Percentiles rank a stretch among this genome's conserved stretches.
Evolutionary conservation across 169 alveolate species (phyloP).

Genomic region (Cryptosporidium felis): DNA sequence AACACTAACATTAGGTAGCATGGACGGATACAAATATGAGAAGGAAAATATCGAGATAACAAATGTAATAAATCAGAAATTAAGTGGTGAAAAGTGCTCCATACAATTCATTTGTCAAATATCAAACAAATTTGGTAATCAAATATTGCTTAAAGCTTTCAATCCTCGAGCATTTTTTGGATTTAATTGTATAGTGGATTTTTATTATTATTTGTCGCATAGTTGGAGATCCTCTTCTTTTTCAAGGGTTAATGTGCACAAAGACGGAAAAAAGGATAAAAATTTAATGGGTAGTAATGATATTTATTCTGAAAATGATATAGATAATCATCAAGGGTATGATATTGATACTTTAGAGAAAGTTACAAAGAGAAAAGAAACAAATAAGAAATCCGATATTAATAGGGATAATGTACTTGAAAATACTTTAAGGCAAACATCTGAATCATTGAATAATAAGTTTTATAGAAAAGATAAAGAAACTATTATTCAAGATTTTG

Average conservation of each 20-base stretch:
- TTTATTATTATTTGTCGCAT: slow-evolving; percentile 58
- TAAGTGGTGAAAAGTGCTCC: slow-evolving; percentile 5
- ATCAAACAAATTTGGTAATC: slow-evolving; percentile 22
- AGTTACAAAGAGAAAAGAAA: too few relatives aligned
- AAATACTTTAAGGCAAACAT: neutral
- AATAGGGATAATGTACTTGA: too few relatives aligned
- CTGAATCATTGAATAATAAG: neutral
- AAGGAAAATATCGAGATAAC: neutral
- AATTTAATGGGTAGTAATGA: too few relatives aligned
- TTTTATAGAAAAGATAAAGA: slow-evolving; percentile 2
- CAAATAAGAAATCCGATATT: too few relatives aligned
- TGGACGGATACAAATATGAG: too few relatives aligned
- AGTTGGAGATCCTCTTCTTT: slow-evolving; percentile 64
- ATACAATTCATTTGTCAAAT: slow-evolving; percentile 39
- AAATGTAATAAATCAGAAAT: neutral
- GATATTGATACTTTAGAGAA: too few relatives aligned
- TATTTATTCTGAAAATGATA: too few relatives aligned
- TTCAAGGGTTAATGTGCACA: too few relatives aligned
- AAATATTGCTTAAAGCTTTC: slow-evolving; percentile 6
- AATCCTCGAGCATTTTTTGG: slow-evolving; percentile 58
- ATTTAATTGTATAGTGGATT: slow-evolving; percentile 55
- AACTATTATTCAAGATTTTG: slow-evolving; percentile 11
- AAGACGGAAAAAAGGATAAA: too few relatives aligned
- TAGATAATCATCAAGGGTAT: too few relatives aligned
- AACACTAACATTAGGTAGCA: neutral